Evolutionary conservation across 2,329 filamentous ascomycete species (phyloP), one percentile per base, ranked within the genome.

Genomic region (Aspergillus pseudonomiae): DNA sequence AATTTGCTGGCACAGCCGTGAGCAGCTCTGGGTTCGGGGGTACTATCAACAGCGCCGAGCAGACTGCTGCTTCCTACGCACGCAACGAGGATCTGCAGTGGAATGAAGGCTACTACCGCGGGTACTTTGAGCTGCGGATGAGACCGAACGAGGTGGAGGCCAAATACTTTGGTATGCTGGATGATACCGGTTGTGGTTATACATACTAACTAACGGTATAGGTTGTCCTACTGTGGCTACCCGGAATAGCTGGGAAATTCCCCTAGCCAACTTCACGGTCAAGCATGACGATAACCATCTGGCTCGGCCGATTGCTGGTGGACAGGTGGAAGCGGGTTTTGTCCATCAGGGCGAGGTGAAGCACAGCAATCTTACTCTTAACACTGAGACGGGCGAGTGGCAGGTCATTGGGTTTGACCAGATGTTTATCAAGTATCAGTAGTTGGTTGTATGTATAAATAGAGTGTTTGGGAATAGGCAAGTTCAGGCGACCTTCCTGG

Each of bases 101-200:
- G 90, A 86, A 89, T 68, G 90, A 92, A 62, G 75, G 88, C 9
- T 92, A 90, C 74, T 93, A 92, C 75, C 83, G 90, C 21, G 91
- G 90, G 1, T 93, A 93, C 78, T 92, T 88, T 68, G 85, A 90
- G 71, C 79, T 92, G 46, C 82, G 84, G 55, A 79, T 91, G 60
- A 81, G 78, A 24, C 81, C 85, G 26, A 81, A 88, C 12, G 78
- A 84, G 52, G 81, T 90, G 2, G 80, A 85, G n/a, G 89, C 89
- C 0, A 81, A 82, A 14, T 93, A 84, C 77, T 93, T 88, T 68
- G 90, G 88, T 6, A 78, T 28, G 28, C 46, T 19, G 16, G 9
- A 26, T 10, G 0, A 12, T 4, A 4, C 43, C 11, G 4, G 10
- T 24, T 2, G 12, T 36, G 1, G 21, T 11, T 19, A 11, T 30